A percentile compares a stretch with the other conserved stretches of the same genome.
Evolutionary conservation across 352 stramenopile genomes (phyloP).

Genomic region (Aphanomyces invadans): DNA sequence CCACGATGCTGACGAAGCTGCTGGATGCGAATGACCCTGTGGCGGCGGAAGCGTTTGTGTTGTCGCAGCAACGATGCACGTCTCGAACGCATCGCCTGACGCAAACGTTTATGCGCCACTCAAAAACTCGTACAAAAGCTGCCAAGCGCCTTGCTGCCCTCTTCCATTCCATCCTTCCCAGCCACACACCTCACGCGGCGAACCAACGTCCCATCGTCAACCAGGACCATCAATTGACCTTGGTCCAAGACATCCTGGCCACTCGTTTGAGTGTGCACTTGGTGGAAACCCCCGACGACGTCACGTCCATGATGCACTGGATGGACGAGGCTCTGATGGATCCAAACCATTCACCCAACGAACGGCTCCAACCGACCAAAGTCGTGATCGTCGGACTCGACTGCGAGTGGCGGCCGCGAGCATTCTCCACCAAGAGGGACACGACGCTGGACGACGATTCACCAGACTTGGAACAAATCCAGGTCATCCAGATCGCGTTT

Average conservation of each 20-base stretch:
- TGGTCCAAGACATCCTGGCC: background rate
- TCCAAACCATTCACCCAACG: no score
- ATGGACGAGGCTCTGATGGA: background rate
- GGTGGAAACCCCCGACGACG: background rate
- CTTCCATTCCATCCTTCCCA: background rate
- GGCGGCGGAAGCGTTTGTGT: background rate
- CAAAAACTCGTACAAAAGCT: background rate
- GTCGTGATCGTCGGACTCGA: conserved; percentile 5
- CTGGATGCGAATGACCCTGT: background rate
- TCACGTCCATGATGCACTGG: background rate
- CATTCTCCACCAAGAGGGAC: background rate
- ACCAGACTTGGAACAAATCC: background rate
- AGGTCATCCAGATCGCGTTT: conserved; percentile 15
- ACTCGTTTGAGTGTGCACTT: background rate
- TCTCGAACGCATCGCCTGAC: background rate
- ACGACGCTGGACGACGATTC: background rate
- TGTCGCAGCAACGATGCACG: background rate
- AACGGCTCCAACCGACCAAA: background rate
- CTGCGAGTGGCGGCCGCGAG: conserved; percentile 20
- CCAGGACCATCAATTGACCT: background rate
- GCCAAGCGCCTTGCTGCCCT: background rate
- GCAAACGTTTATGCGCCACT: background rate
- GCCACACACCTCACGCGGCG: background rate
- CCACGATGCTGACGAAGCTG: background rate
- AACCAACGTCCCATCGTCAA: background rate